These are phyloP conservation scores for Lipomyces sp. DNA, from an alignment of 805 yeast genomes.

Conservation along the genomic window DNA sequence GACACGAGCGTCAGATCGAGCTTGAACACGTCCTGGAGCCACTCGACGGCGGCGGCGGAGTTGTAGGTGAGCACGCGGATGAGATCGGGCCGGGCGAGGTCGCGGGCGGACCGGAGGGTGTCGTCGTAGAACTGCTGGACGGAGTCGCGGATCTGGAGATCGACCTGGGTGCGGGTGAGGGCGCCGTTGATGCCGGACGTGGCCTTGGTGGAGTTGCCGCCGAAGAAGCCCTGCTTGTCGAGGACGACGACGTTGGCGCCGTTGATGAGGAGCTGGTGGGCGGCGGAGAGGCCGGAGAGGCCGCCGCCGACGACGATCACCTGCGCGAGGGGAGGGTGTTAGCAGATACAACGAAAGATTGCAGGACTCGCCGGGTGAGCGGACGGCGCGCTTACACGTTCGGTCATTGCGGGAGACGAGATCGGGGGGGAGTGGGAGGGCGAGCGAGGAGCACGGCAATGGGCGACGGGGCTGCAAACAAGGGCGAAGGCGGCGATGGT, in stretches of 20 bases:
- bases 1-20: slow-evolving; percentile 65
- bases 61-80: slow-evolving; percentile 59
- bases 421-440: not conserved
- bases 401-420: slow-evolving; percentile 2
- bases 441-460: too few relatives aligned
- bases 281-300: slow-evolving; percentile 60
- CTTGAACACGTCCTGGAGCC: slow-evolving; percentile 64
- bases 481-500: too few relatives aligned
- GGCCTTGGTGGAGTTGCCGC: slow-evolving; percentile 66
- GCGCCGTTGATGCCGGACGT: slow-evolving; percentile 75
- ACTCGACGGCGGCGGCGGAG: slow-evolving; percentile 64
- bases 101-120: slow-evolving; percentile 63
- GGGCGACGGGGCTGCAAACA: too few relatives aligned
- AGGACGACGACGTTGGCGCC: slow-evolving; percentile 54
- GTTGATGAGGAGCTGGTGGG: slow-evolving; percentile 52
- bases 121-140: slow-evolving; percentile 60
- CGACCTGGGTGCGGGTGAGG: slow-evolving; percentile 57
- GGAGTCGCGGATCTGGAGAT: slow-evolving; percentile 51
- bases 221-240: slow-evolving; percentile 59
- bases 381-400: slow-evolving; percentile 9
- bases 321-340: not conserved
- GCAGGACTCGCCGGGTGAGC: too few relatives aligned
- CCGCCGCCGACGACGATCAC: slow-evolving; percentile 64
- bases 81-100: slow-evolving; percentile 55
- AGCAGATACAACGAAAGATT: not conserved